phyloP scores from a whole-genome alignment of 495 filamentous ascomycete genomes.

The Aspergillus sclerotioniger region DNA sequence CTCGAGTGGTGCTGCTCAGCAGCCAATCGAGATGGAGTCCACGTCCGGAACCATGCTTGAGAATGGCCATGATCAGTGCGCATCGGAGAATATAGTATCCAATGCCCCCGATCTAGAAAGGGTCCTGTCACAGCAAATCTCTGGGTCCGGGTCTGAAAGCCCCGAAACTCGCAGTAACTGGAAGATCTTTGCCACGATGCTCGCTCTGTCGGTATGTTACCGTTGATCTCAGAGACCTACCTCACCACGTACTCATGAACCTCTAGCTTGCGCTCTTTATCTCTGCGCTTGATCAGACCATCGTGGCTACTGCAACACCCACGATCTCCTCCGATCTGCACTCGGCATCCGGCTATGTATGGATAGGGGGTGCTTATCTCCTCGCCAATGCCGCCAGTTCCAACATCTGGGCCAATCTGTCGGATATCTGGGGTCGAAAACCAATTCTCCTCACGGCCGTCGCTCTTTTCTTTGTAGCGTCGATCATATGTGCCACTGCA shows the following conservation, averaged over 20 bases:
- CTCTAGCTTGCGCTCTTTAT: constrained; percentile 50
- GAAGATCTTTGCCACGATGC: constrained; percentile 25
- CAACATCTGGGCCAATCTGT: constrained; percentile 57
- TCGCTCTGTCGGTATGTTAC: constrained; percentile 28
- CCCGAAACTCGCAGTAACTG: constrained; percentile 18
- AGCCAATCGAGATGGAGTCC: not conserved
- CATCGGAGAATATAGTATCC: not conserved
- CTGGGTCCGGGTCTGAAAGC: not conserved
- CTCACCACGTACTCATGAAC: constrained; percentile 6
- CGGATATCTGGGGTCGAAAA: constrained; percentile 63
- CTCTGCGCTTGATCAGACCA: constrained; percentile 62
- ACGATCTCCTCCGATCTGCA: constrained; percentile 56
- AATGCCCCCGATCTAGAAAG: not conserved
- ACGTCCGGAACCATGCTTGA: not conserved
- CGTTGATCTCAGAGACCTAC: not conserved
- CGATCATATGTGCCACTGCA: constrained; percentile 48
- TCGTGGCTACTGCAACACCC: constrained; percentile 61
- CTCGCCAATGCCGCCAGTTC: constrained; percentile 52
- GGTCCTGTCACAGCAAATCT: not conserved
- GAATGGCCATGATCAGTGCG: not conserved
- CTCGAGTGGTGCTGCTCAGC: not conserved
- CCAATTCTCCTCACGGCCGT: constrained; percentile 48
- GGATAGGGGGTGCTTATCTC: constrained; percentile 67
- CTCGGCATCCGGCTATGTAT: constrained; percentile 59
- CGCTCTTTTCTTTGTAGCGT: constrained; percentile 41